Evolutionary conservation across 306 rosid genomes (phyloP), one percentile per base, ranked within the genome.

Genomic region (Malus domestica): DNA sequence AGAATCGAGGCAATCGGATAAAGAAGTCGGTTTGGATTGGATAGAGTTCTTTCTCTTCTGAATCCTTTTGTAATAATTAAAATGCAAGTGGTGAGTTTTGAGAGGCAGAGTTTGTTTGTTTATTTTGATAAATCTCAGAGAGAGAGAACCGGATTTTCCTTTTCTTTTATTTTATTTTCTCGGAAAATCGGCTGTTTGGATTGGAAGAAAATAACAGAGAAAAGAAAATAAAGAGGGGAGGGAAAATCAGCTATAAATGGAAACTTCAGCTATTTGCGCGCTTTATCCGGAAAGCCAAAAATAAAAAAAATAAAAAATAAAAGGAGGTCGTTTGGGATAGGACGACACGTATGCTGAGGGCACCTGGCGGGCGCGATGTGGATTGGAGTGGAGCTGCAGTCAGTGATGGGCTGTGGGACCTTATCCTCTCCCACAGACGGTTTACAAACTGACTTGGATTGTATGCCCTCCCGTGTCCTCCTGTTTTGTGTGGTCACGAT

Each of bases 1-100:
- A 70, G 69, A 70, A 66, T n/a, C 81, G 86, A 89, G 89, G 87
- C 80, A 74, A 79, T 64, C 62, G 86, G 91, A 91, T 86, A 83
- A 15, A 40, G 23, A 40, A 30, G 72, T 20, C 69, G 51, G 35
- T 46, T 42, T 38, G 49, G 79, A 72, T 79, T 59, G 85, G 89
- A 18, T 62, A 60, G 32, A 19, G 27, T 22, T 16, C 14, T 67
- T 65, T 42, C 22, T 61, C 66, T 61, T 61, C 33, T 61, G 29
- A 23, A 72, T 13, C 38, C 46, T 35, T 20, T 20, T 5, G 30
- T 61, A 52, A 33, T 40, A 18, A 68, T 44, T 29, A 25, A 8
- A 33, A n/a, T 5, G 60, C 84, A 76, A 20, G 82, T 81, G 88
- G 83, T 49, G 74, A 45, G 68, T 69, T 42, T 16, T 54, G 57